These are phyloP conservation scores for Hansenula lynferdii DNA, from an alignment of 1,139 yeast species.

Conservation along the genomic window DNA sequence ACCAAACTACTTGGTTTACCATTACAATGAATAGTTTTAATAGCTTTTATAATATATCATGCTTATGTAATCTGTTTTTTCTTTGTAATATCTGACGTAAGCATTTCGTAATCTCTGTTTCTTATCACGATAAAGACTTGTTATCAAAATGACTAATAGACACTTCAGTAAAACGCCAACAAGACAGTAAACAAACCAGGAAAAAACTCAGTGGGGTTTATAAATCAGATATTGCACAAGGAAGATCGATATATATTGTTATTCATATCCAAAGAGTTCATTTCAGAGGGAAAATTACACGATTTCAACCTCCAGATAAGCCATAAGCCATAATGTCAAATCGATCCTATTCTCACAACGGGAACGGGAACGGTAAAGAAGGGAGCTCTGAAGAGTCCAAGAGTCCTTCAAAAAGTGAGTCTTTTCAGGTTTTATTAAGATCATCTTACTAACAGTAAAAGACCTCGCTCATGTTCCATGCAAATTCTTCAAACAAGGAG, in stretches of 20 bases:
- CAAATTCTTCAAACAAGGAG: constrained; percentile 85
- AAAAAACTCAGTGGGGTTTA: too few relatives aligned
- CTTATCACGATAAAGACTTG: background rate
- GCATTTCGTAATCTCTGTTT: background rate
- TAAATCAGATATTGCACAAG: too few relatives aligned
- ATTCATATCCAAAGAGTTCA: too few relatives aligned
- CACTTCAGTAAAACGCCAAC: too few relatives aligned
- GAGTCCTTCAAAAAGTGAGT: constrained; percentile 23
- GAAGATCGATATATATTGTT: too few relatives aligned
- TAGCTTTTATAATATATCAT: background rate
- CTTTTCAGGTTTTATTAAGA: background rate
- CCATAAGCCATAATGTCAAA: too few relatives aligned
- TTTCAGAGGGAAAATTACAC: too few relatives aligned
- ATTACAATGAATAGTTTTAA: constrained; percentile 60
- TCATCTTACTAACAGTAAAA: constrained; percentile 9
- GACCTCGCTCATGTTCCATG: constrained; percentile 91
- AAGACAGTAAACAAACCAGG: too few relatives aligned
- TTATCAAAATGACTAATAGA: background rate
- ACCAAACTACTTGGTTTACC: constrained; percentile 92
- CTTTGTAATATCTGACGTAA: background rate
- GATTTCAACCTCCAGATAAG: too few relatives aligned
- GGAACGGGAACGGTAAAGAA: too few relatives aligned
- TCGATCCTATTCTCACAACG: too few relatives aligned
- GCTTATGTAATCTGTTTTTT: background rate
- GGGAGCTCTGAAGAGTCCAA: too few relatives aligned